phyloP scores from a whole-genome alignment of 179 eudicot species.

The Sideroxylon spinosum region DNA sequence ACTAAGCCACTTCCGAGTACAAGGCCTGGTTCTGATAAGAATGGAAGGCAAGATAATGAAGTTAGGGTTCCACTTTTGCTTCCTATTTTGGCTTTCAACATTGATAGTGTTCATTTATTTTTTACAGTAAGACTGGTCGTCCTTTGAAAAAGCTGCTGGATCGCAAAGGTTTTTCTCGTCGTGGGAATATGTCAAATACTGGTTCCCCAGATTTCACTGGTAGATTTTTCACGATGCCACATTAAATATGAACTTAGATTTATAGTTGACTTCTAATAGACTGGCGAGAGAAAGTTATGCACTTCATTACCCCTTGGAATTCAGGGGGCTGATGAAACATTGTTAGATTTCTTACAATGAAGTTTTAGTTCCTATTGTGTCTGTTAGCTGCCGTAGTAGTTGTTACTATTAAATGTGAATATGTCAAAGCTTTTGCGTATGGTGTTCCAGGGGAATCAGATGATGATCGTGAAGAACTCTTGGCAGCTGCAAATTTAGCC shows the following conservation, averaged over 20 bases:
- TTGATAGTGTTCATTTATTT: conserved; percentile 11
- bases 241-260: neutral
- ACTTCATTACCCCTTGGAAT: neutral
- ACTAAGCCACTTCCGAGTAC: conserved; percentile 54
- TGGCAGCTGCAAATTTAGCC: conserved; percentile 68
- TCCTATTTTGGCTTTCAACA: neutral
- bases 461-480: conserved; percentile 82
- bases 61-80: neutral
- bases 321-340: neutral
- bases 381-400: neutral
- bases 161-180: conserved; percentile 71
- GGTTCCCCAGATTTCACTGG: conserved; percentile 78
- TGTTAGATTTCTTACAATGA: neutral
- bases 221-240: conserved; percentile 22
- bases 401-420: conserved; percentile 3
- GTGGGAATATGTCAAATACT: conserved; percentile 48
- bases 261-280: neutral
- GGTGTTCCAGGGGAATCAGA: conserved; percentile 69
- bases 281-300: neutral
- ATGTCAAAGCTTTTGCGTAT: conserved; percentile 2
- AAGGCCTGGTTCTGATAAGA: conserved; percentile 74
- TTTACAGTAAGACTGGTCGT: conserved; percentile 78
- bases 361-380: conserved; percentile 7
- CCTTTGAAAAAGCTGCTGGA: conserved; percentile 70
- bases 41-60: conserved; percentile 53